Evolutionary conservation across 192 early-diverging fungal genomes (phyloP), one percentile per base, ranked within the genome.

Genomic region (Backusella luteola): DNA sequence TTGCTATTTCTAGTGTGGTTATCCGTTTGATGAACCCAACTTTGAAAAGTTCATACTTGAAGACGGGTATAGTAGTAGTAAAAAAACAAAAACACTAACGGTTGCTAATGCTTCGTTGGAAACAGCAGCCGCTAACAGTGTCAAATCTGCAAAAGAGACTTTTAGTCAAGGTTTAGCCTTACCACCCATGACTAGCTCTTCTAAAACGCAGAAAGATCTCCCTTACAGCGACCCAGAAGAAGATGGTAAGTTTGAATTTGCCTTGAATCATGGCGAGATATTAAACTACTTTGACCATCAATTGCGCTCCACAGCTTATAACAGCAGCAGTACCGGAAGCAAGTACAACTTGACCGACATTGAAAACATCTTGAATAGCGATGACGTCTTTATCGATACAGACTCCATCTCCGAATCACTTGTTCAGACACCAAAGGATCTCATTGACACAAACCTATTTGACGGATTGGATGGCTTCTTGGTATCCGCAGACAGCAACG

Each of bases 81-180:
- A 63, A 63, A 63, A 63, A 63, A 14, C 21, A 63, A 63, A 63
- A 63, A 23, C 56, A 63, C 56, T 63, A 29, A 63, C 56, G 56
- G 56, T 63, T 63, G 56, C 56, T 63, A 63, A 63, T 63, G 56
- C 56, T 63, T 63, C 56, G 21, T 63, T 63, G 56, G 56, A 63
- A 63, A 63, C 21, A 63, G 56, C 56, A 63, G 26, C 56, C 56
- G 56, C 56, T 63, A 63, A 63, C 56, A 63, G 56, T 63, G 56
- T 63, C 21, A 23, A 63, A 63, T 63, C 56, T 63, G 56, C 56
- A 63, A 63, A 63, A 63, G 56, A 63, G 56, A 63, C 56, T 29
- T 3, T 29, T 63, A 63, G 56, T 63, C 56, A 23, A 63, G 56
- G 56, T 29, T 63, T 63, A 63, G 26, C 29, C 26, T 63, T 63